Percentiles rank a stretch among this genome's conserved stretches.
Evolutionary conservation across 805 yeast species (phyloP).

Genomic region (Metschnikowia colocasiae): DNA sequence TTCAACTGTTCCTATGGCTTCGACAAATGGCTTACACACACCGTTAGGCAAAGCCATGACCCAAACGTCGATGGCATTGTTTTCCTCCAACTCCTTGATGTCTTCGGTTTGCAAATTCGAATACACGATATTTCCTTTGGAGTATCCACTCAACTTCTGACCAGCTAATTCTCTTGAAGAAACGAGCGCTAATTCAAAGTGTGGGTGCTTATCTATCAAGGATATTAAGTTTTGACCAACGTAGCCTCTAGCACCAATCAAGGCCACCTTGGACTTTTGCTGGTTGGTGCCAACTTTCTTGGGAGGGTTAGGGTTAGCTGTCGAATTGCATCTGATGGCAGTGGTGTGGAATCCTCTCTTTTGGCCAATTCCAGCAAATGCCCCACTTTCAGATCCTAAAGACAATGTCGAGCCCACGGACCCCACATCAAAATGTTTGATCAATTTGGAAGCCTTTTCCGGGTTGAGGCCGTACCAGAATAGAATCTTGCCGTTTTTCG

Average conservation of each 20-base stretch:
- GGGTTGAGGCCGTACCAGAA: conserved; percentile 93
- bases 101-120: conserved; percentile 87
- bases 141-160: conserved; percentile 80
- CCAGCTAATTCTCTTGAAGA: conserved; percentile 95
- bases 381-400: conserved; percentile 42
- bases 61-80: conserved; percentile 88
- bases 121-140: conserved; percentile 73
- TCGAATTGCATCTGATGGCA: conserved; percentile 2
- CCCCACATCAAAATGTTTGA: conserved; percentile 46
- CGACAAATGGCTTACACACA: conserved; percentile 85
- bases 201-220: conserved; percentile 83
- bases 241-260: conserved; percentile 97
- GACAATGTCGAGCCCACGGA: conserved; percentile 34
- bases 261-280: conserved; percentile 69
- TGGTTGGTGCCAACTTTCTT: conserved; percentile 58
- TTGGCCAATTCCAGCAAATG: conserved; percentile 45
- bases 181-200: conserved; percentile 83
- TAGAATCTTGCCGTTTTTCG: conserved; percentile 81
- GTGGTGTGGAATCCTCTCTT: conserved; percentile 43
- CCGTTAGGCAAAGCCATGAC: conserved; percentile 99
- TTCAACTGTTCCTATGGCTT: conserved; percentile 67
- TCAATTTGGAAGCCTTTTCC: conserved; percentile 57
- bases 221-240: conserved; percentile 92
- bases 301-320: conserved; percentile 68
- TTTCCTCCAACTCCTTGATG: conserved; percentile 69